A percentile compares a stretch with the other conserved stretches of the same genome.
Evolutionary conservation across 176 grass and related monocot species (phyloP).

Genomic region (Stipa capillata): DNA sequence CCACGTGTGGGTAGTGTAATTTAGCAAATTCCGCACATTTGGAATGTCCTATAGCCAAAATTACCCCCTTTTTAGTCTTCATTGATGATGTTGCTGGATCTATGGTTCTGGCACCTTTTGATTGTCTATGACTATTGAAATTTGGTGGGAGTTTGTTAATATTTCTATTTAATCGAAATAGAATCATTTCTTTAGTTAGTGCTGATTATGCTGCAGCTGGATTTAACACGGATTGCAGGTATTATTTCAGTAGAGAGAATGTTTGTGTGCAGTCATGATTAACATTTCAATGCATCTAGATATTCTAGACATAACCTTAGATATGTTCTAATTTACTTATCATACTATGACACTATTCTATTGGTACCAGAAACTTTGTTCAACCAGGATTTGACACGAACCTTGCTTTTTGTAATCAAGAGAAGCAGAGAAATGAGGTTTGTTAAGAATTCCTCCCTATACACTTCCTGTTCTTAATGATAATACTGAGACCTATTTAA

Average conservation of each 20-base stretch:
- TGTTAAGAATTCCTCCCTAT: background rate
- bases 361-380: conserved; percentile 66
- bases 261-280: too few relatives aligned
- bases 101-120: background rate
- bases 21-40: too few relatives aligned
- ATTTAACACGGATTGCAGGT: too few relatives aligned
- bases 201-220: background rate
- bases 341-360: conserved; percentile 26
- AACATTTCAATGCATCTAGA: background rate
- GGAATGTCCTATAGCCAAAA: too few relatives aligned
- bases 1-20: too few relatives aligned
- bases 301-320: conserved; percentile 3
- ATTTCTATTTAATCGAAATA: background rate
- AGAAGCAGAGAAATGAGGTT: conserved; percentile 92
- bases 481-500: background rate
- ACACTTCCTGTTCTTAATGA: too few relatives aligned
- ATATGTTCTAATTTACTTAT: background rate
- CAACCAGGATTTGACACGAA: conserved; percentile 94
- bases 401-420: conserved; percentile 90
- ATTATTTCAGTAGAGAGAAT: too few relatives aligned
- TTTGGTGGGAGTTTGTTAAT: background rate
- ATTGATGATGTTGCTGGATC: conserved; percentile 2
- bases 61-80: background rate
- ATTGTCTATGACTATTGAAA: background rate
- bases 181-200: background rate